Percentiles rank a stretch among this genome's conserved stretches.
Conservation (phyloP, 2,329 filamentous ascomycete species). For the Colletotrichum orbiculare region DNA sequence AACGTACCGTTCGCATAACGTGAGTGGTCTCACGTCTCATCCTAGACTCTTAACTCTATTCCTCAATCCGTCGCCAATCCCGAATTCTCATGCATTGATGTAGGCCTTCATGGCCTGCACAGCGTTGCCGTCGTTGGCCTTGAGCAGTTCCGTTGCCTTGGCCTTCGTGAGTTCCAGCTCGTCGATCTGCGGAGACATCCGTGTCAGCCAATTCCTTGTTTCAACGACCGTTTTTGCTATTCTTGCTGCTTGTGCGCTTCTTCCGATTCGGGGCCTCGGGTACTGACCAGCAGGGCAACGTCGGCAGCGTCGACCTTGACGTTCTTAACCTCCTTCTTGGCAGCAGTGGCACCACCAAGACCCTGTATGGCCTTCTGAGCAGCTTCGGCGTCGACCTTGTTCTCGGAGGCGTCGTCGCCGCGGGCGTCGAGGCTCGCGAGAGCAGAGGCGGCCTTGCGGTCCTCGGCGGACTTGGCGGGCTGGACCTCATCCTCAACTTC, state of each 20-base stretch:
- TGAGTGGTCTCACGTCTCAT: slow-evolving; percentile 19
- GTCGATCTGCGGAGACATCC: slow-evolving; percentile 61
- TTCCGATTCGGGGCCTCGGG: background rate
- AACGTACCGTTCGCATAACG: slow-evolving; percentile 26
- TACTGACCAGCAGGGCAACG: slow-evolving; percentile 73
- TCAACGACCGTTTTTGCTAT: background rate
- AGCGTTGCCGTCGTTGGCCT: slow-evolving; percentile 76
- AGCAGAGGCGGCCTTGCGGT: slow-evolving; percentile 80
- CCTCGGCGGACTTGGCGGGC: slow-evolving; percentile 75
- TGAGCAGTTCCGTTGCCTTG: slow-evolving; percentile 80
- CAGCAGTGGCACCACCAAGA: slow-evolving; percentile 54
- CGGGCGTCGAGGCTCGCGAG: slow-evolving; percentile 74
- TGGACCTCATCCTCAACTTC: slow-evolving; percentile 68
- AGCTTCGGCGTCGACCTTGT: slow-evolving; percentile 74
- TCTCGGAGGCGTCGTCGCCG: slow-evolving; percentile 56
- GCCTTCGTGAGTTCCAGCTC: slow-evolving; percentile 77
- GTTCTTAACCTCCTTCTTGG: slow-evolving; percentile 62
- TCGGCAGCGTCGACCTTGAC: slow-evolving; percentile 82
- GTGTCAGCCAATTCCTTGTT: background rate
- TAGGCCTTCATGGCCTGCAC: slow-evolving; percentile 74
- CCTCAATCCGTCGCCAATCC: background rate
- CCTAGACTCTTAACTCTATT: slow-evolving; percentile 18
- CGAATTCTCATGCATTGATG: slow-evolving; percentile 40
- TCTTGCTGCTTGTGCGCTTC: background rate
- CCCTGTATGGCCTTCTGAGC: slow-evolving; percentile 78